Evolutionary conservation across 192 early-diverging fungal genomes (phyloP), one percentile per base, ranked within the genome.

Genomic region (Coemansia sp.): DNA sequence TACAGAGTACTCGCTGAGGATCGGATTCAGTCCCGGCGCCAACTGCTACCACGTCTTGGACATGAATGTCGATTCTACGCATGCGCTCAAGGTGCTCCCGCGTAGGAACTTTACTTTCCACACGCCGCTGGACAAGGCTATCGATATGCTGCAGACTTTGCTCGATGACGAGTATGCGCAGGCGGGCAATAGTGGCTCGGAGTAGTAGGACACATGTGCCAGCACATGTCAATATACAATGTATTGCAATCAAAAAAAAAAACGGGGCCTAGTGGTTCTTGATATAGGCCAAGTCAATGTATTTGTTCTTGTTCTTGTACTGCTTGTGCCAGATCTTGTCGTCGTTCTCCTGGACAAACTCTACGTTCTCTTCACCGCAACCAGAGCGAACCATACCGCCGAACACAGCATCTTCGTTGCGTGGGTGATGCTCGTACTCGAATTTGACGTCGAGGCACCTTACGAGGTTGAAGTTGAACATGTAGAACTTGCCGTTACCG

Each of bases 31-130:
- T 16, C 93, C 93, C 5, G 96, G 96, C 3, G 94, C 96, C 34
- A 90, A 93, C 62, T 91, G 93, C 72, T 85, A 92, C 59, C 93
- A 96, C 62, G 86, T 99, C 21, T 83, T 97, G 33, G 96, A 97
- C 65, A 83, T 93, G 18, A 89, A 90, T 48, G 83, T 96, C 66
- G 94, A 96, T 63, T 37, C 56, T 2, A 85, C 86, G 0, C 85
- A 88, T 63, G 95, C 96, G 55, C 90, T 99, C 28, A 88, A 88
- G 28, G 95, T 95, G 1, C 87, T 89, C 46, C 93, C 92, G 14
- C 82, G 94, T 33, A 88, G 88, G n/a, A 94, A 93, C 84, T 88
- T 98, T 55, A 94, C 88, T 7, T 87, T 91, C 45, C 94, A 98
- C 64, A 83, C 93, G 63, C 85, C 90, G 4, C 74, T 97, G 23